Base-by-base conservation (phyloP, 495 filamentous ascomycete genomes). In the Penicillium ucsense region DNA sequence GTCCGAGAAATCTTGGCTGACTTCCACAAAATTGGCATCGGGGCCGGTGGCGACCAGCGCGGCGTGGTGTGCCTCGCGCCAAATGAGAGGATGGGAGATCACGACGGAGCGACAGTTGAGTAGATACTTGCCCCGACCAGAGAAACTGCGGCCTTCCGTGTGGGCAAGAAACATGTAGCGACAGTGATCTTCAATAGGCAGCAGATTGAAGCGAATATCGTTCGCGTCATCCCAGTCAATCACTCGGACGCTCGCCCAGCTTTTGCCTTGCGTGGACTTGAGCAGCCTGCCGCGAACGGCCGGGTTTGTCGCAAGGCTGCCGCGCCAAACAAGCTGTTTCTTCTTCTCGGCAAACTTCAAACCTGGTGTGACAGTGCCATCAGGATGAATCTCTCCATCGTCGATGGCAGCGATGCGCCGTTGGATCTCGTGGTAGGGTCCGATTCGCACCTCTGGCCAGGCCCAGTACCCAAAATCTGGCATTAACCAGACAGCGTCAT, bases 401-500 rank as follows among this genome's bases (percentile, higher is more conserved):
- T 71, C 68, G 3, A 71, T 56, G 4, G 62, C 56, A 0, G 61
- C 59, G 27, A 73, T 70, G 27, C 64, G 66, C 0, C 56, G 59
- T 2, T 66, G 59, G 10, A 81, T 76, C 49, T 77, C 76, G 9
- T 68, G 54, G 45, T 83, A 78, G 6, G 78, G 75, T 4, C 77
- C 77, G 37, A 86, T 71, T 47, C 76, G 69, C 31, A 78, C 69
- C 38, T 83, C 73, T 1, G 80, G 73, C 82, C 83, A 88, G 1
- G 80, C 69, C 82, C 83, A 90, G 70, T 83, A 86, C 50, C 80
- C 77, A 60, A 89, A 90, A 66, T 90, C 85, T 0, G 87, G 86
- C 67, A 90, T 85, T 3, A 86, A 56, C 80, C 86, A 90, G 43
- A 72, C 63, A 8, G 69, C 61, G 0, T 64, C 54, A 35, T 82